Evolutionary conservation across 345 rosid species (phyloP).

Genomic region (Salix dunnii): DNA sequence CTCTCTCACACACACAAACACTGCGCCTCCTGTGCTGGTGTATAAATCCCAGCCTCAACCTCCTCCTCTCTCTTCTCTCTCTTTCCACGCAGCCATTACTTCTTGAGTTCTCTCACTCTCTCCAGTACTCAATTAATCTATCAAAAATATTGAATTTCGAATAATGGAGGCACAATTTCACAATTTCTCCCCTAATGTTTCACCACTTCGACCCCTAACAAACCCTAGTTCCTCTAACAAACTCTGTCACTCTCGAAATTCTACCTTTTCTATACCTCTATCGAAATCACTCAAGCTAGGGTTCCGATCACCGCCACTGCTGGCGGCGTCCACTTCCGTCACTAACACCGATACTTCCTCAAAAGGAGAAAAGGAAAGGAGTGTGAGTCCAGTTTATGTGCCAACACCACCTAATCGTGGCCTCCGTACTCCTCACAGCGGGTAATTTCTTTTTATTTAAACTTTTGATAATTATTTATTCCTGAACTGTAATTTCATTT

Average conservation of each 20-base stretch:
- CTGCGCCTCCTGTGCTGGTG: too few relatives aligned
- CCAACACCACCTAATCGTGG: constrained; percentile 66
- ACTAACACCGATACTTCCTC: constrained; percentile 13
- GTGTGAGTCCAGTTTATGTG: constrained; percentile 48
- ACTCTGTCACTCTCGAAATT: constrained; percentile 14
- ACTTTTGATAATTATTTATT: neutral
- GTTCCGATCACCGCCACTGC: constrained; percentile 20
- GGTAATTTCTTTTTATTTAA: constrained; percentile 33
- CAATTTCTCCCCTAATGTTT: constrained; percentile 9
- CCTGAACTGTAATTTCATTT: neutral
- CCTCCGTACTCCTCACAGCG: constrained; percentile 94
- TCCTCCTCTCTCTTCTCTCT: too few relatives aligned
- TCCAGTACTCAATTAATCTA: too few relatives aligned
- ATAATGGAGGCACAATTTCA: constrained; percentile 10
- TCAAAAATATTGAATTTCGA: neutral
- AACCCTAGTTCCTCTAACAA: constrained; percentile 6
- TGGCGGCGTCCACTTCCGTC: constrained; percentile 30
- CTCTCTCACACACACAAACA: too few relatives aligned
- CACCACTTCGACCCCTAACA: constrained; percentile 8
- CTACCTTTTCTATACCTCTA: constrained; percentile 8
- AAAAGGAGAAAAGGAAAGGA: neutral
- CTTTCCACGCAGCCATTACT: too few relatives aligned
- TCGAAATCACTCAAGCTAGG: neutral
- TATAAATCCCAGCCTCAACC: too few relatives aligned
- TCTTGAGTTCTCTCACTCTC: too few relatives aligned